Evolutionary conservation across 306 rosid species (phyloP).

Genomic region (Citrullus amarus): DNA sequence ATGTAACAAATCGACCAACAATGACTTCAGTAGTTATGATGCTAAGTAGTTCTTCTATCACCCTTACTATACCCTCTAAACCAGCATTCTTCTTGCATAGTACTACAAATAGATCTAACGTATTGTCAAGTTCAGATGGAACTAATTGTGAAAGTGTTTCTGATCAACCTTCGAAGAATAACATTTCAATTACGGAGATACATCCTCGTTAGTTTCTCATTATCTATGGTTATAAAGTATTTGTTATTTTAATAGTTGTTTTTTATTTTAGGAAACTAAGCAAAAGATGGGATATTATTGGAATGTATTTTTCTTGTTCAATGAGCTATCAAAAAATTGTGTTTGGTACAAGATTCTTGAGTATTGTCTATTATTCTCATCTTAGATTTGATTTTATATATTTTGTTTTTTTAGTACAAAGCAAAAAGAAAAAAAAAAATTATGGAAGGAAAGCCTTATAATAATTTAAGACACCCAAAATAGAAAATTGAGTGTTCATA

Average conservation of each 20-base stretch:
- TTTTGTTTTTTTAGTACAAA: too few species aligned
- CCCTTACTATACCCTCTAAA: not conserved
- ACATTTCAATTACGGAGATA: not conserved
- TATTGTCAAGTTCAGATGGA: not conserved
- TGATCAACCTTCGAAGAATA: not conserved
- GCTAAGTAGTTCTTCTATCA: conserved; percentile 7
- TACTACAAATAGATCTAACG: not conserved
- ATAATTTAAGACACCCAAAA: too few species aligned
- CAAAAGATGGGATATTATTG: too few species aligned
- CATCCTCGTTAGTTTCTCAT: not conserved
- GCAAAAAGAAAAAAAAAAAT: too few species aligned
- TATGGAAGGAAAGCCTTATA: too few species aligned
- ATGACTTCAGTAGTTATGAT: conserved; percentile 2
- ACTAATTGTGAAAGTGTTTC: not conserved
- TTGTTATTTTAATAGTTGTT: not conserved
- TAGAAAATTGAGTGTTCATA: too few species aligned
- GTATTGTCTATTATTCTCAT: too few species aligned
- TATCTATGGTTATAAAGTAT: not conserved
- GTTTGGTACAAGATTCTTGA: too few species aligned
- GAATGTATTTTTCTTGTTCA: too few species aligned
- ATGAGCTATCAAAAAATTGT: too few species aligned
- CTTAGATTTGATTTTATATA: too few species aligned
- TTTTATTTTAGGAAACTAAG: too few species aligned
- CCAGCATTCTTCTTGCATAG: conserved; percentile 8
- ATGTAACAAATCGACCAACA: conserved; percentile 21